Evolutionary conservation across 2,329 filamentous ascomycete species (phyloP).

Genomic region (Ophiostoma tasmaniense): DNA sequence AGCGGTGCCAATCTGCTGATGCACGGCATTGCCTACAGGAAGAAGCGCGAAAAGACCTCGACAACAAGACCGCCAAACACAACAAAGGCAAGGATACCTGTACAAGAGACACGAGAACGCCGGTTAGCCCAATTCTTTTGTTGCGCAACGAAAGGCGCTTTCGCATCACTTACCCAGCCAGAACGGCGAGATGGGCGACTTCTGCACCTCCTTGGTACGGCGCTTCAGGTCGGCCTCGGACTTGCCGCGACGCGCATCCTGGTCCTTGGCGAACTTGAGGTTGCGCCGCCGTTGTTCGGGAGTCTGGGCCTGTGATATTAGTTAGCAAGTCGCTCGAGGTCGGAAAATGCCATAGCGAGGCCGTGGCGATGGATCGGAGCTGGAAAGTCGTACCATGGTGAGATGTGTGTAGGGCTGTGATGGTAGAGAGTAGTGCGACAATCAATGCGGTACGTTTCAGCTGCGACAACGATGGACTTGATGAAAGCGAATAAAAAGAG

Average conservation of each 20-base stretch:
- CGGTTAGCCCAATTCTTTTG: background rate
- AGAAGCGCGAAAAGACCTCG: constrained; percentile 48
- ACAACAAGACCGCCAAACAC: constrained; percentile 54
- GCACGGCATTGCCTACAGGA: constrained; percentile 4
- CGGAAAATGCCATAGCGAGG: background rate
- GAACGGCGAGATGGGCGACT: constrained; percentile 55
- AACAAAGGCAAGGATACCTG: constrained; percentile 51
- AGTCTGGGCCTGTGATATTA: constrained; percentile 59
- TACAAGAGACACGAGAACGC: background rate
- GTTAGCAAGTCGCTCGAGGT: background rate
- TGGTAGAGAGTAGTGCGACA: background rate
- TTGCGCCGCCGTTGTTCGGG: constrained; percentile 75
- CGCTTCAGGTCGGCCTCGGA: constrained; percentile 57
- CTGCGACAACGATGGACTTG: background rate
- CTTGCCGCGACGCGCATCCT: constrained; percentile 69
- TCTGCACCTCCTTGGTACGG: constrained; percentile 44
- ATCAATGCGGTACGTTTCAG: background rate
- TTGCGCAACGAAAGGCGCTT: background rate
- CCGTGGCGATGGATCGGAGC: background rate
- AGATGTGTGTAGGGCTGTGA: background rate
- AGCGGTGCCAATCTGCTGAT: background rate
- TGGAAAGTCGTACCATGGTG: constrained; percentile 1
- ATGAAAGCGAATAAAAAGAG: background rate
- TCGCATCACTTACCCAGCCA: constrained; percentile 48
- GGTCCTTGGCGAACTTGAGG: constrained; percentile 65